Base-by-base conservation (phyloP, 1,284 basidiomycete species). In the Lignosus rhinocerotis region DNA sequence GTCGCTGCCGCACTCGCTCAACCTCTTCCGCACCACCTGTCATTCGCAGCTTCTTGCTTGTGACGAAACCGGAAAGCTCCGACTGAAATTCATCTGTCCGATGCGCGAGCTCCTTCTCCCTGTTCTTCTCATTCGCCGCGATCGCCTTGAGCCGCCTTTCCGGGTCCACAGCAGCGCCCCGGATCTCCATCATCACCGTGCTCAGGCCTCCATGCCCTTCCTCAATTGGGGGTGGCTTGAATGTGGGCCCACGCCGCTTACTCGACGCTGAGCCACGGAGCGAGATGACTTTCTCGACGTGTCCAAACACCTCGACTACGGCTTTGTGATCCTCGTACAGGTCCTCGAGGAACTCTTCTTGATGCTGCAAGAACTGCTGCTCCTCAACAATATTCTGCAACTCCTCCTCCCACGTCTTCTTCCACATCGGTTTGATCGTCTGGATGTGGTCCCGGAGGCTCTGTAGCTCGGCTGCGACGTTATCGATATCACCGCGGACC, bases 351-450 rank as follows among this genome's bases (percentile, higher is more conserved):
- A 98, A 86, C 74, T 96, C 93, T 73, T 95, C 92, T 70, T 97
- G 94, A 69, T 97, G 92, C 11, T 86, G 88, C 54, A 98, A 78
- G 77, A 97, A 92, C 67, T 96, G 92, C 72, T 99, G 96, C 75
- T 99, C 96, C 72, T 98, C 96, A 46, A 98, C 92, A 60, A 99
- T 96, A 66, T 94, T 93, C 77, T 94, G 92, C 71, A 99, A 75
- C 77, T 99, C 96, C 68, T 92, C 87, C 67, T 93, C 93, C 96
- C 96, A 99, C 25, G 96, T 98, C 81, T 96, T 94, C 79, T 96
- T 94, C 96, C 96, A 99, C 81, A 93, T 93, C 50, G 96, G 95
- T 70, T 93, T 95, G 67, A 97, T 86, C 3, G 92, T 91, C 65
- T 88, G 85, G 65, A 98, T 91, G 71, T 96, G 94, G 63, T 89